Percentiles rank a stretch among this genome's conserved stretches.
phyloP scores from a whole-genome alignment of 2,329 filamentous ascomycete species.

The Elsinoe arachidis region DNA sequence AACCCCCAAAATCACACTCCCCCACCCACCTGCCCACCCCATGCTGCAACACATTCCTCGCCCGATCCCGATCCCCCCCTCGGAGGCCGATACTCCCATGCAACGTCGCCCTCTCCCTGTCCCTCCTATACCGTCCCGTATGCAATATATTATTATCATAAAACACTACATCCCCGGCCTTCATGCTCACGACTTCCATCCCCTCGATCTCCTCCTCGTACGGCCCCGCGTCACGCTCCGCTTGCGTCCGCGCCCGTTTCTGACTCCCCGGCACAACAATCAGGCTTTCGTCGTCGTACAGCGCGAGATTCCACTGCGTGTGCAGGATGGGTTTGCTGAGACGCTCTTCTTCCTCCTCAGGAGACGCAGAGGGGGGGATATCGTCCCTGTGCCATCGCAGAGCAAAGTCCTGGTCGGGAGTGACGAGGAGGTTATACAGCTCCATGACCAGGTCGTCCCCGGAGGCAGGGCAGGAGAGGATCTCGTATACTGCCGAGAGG shows the following conservation, averaged over 20 bases:
- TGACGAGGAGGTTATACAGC: conserved; percentile 75
- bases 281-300: conserved; percentile 65
- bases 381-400: conserved; percentile 84
- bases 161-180: conserved; percentile 72
- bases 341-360: conserved; percentile 58
- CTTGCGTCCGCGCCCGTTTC: conserved; percentile 57
- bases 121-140: conserved; percentile 54
- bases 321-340: conserved; percentile 58
- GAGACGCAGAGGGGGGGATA: conserved; percentile 55
- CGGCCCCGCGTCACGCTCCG: conserved; percentile 59
- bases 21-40: conserved; percentile 60
- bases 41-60: conserved; percentile 68
- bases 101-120: conserved; percentile 57
- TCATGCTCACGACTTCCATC: conserved; percentile 57
- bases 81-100: conserved; percentile 63
- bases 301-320: conserved; percentile 79
- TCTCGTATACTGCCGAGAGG: conserved; percentile 53
- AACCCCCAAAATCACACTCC: conserved; percentile 45
- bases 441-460: conserved; percentile 68
- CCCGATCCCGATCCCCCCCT: conserved; percentile 46
- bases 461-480: conserved; percentile 43
- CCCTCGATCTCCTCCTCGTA: conserved; percentile 54
- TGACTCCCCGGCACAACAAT: conserved; percentile 74
- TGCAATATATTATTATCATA: conserved; percentile 88
- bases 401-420: conserved; percentile 61